Conservation (phyloP, 208 protist species). For the Leishmania lainsoni region DNA sequence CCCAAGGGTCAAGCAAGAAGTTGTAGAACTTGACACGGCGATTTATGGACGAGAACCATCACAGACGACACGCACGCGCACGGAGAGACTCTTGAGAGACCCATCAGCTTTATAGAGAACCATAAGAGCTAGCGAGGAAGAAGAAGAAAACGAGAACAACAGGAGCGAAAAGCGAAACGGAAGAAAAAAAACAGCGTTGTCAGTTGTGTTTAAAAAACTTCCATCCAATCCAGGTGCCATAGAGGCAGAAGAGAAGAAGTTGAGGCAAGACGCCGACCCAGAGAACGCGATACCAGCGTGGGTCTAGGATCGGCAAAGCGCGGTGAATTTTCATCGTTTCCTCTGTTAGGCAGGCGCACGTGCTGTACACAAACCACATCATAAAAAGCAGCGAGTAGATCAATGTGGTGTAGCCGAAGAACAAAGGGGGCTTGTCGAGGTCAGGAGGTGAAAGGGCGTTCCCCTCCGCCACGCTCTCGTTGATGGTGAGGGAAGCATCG, state of each 20-base stretch:
- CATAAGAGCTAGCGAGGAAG: too few relatives aligned
- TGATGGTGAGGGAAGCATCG: conserved; percentile 1
- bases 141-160: neutral
- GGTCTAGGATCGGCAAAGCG: conserved; percentile 24
- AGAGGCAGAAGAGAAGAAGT: conserved; percentile 35
- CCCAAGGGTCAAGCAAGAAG: too few relatives aligned
- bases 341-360: conserved; percentile 10
- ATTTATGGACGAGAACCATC: too few relatives aligned
- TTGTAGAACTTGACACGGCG: too few relatives aligned
- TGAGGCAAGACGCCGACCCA: conserved; percentile 33
- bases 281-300: conserved; percentile 33
- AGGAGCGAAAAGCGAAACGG: neutral
- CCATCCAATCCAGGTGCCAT: conserved; percentile 38
- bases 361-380: conserved; percentile 26
- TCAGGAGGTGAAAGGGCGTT: conserved; percentile 26
- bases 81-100: too few relatives aligned
- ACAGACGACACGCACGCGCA: too few relatives aligned
- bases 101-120: too few relatives aligned
- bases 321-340: conserved; percentile 13
- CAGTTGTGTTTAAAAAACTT: conserved; percentile 39
- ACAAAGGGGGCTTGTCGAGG: conserved; percentile 10
- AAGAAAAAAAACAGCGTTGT: neutral
- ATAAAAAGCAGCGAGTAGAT: conserved; percentile 19
- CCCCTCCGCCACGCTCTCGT: conserved; percentile 4
- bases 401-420: conserved; percentile 34